Evolutionary conservation across 73 alveolate species (phyloP), one percentile per base, ranked within the genome.

Genomic region (Effrenium voratum): DNA sequence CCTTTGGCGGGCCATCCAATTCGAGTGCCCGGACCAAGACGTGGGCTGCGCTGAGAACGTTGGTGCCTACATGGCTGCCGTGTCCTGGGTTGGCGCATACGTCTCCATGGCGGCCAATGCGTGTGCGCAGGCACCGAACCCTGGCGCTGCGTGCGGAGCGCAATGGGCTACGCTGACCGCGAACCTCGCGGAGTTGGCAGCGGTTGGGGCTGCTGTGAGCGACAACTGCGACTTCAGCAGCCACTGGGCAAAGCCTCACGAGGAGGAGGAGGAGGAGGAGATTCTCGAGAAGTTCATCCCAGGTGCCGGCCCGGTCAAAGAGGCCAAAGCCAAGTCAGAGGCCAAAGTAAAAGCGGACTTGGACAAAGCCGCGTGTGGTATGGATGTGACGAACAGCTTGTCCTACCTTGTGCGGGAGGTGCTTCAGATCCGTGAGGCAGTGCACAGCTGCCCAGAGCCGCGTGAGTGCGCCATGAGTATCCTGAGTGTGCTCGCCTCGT

Each of bases 81-180:
- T n/a, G 16, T 47, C 92, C 36, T 82, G 92, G 92, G 92, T 82
- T 34, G 92, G 92, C 40, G 92, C 92, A 49, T 82, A 82, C 75
- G n/a, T 82, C 50, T 82, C 92, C 92, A 82, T 82, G 92, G 28
- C 92, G 19, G 92, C 92, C 92, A 82, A 82, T 49, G 92, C 92
- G 3, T 82, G 92, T 34, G 92, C 49, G 40, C 79, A 82, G 73
- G 92, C 92, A 47, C 68, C 68, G 5, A 45, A 79, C 32, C 44
- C 68, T 41, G 46, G 46, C 68, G 90, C 90, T 66, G 49, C 38
- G 38, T 82, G 92, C 41, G 73, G 75, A 72, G 49, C 46, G 38
- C 75, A 82, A 34, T 82, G 92, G 92, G 75, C 49, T 28, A 82
- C 92, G 38, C 49, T 82, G 38, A 82, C 49, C n/a, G 36, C 92